A percentile compares a stretch with the other conserved stretches of the same genome.
Evolutionary conservation across 129 eudicot species (phyloP).

Genomic region (Artemisia tridentata): DNA sequence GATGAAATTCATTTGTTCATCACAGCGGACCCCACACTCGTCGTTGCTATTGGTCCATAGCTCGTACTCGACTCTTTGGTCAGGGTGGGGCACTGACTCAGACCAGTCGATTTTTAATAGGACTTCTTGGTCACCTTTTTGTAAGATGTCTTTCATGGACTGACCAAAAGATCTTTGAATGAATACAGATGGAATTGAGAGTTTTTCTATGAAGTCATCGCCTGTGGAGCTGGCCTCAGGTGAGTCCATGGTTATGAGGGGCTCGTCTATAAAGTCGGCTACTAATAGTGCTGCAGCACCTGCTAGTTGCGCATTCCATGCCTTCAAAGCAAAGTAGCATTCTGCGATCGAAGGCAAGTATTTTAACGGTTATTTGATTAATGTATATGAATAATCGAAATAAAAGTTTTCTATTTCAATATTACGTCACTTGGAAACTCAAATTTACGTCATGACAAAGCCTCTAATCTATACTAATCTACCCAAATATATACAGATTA

Average conservation of each 20-base stretch:
- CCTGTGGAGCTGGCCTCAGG: conserved; percentile 74
- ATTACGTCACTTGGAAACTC: too few relatives aligned
- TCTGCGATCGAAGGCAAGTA: conserved; percentile 32
- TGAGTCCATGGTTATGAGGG: conserved; percentile 95
- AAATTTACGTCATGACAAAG: too few relatives aligned
- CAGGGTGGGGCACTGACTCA: conserved; percentile 98
- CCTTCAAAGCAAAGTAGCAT: conserved; percentile 90
- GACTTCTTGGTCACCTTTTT: conserved; percentile 59
- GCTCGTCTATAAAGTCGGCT: conserved; percentile 68
- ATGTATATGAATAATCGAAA: too few relatives aligned
- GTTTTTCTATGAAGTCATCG: conserved; percentile 73
- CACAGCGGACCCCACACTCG: conserved; percentile 89
- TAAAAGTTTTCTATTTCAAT: too few relatives aligned
- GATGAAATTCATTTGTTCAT: conserved; percentile 85
- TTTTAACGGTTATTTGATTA: background rate
- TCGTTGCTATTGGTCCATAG: conserved; percentile 98
- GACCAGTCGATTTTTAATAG: conserved; percentile 87
- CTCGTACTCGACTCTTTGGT: conserved; percentile 87
- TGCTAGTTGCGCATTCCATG: conserved; percentile 91
- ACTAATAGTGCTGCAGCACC: conserved; percentile 96
- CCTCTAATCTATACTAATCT: too few relatives aligned
- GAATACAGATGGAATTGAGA: conserved; percentile 73
- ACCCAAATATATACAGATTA: too few relatives aligned
- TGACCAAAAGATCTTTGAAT: conserved; percentile 61
- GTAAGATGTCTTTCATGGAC: conserved; percentile 55